A percentile compares a stretch with the other conserved stretches of the same genome.
These are phyloP conservation scores for Coccomyxa sp. DNA, from an alignment of 139 green algal species.

Conservation along the genomic window DNA sequence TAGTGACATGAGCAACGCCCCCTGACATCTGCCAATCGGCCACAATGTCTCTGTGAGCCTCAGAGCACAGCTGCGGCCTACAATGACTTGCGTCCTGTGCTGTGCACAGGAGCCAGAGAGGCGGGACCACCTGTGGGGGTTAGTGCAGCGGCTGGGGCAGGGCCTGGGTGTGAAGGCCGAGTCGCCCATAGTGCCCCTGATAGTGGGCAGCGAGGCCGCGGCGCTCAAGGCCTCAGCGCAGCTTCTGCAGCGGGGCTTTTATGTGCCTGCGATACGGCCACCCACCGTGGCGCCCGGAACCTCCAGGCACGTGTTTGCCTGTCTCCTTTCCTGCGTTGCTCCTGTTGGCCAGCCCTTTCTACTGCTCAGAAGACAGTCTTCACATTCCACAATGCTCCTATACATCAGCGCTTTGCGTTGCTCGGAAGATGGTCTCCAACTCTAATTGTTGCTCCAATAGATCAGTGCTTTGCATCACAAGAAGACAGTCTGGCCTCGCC, in stretches of 20 bases:
- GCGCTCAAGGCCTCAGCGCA: constrained; percentile 45
- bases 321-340: background rate
- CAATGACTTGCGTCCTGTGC: too few relatives aligned
- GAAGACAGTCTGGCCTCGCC: background rate
- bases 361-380: background rate
- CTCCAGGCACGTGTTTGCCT: constrained; percentile 35
- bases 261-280: constrained; percentile 90
- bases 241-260: constrained; percentile 66
- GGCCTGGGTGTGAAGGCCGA: constrained; percentile 47
- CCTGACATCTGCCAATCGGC: too few relatives aligned
- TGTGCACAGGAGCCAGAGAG: constrained; percentile 82
- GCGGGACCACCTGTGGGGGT: constrained; percentile 53
- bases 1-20: too few relatives aligned
- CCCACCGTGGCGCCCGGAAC: constrained; percentile 86
- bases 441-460: too few relatives aligned
- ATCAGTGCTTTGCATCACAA: background rate
- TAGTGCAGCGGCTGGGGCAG: constrained; percentile 35
- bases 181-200: constrained; percentile 81
- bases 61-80: too few relatives aligned
- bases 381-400: background rate
- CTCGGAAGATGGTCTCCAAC: too few relatives aligned
- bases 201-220: constrained; percentile 68
- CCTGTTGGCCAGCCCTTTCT: background rate
- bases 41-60: too few relatives aligned
- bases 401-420: background rate